phyloP scores from a whole-genome alignment of 108 stramenopile species.

The Skeletonema grethae region DNA sequence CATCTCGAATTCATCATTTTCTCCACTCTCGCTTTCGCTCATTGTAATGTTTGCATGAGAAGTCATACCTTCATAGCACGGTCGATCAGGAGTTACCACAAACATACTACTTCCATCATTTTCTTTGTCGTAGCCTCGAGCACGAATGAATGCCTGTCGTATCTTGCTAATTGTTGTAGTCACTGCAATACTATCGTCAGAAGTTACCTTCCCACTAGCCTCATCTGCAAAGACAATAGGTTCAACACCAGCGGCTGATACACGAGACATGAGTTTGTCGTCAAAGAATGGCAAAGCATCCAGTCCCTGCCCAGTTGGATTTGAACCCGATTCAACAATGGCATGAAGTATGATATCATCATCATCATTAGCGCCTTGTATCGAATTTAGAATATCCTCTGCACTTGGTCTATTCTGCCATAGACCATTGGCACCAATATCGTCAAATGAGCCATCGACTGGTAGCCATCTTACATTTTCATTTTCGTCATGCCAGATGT shows the following conservation, averaged over 20 bases:
- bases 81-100: slow-evolving; percentile 21
- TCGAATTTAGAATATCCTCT: slow-evolving; percentile 29
- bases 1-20: slow-evolving; percentile 14
- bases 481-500: slow-evolving; percentile 62
- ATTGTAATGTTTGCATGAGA: background rate
- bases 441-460: slow-evolving; percentile 57
- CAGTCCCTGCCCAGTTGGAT: slow-evolving; percentile 42
- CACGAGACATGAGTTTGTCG: slow-evolving; percentile 26
- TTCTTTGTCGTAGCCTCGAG: background rate
- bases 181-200: slow-evolving; percentile 23
- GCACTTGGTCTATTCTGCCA: slow-evolving; percentile 53
- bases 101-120: slow-evolving; percentile 8
- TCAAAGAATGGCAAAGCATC: slow-evolving; percentile 49
- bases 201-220: slow-evolving; percentile 14
- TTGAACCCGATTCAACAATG: slow-evolving; percentile 48
- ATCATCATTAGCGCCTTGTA: slow-evolving; percentile 1
- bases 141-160: background rate
- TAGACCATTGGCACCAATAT: slow-evolving; percentile 53
- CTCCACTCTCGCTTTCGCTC: background rate
- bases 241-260: slow-evolving; percentile 48
- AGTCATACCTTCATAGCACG: slow-evolving; percentile 34
- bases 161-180: slow-evolving; percentile 7
- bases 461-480: slow-evolving; percentile 55
- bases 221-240: slow-evolving; percentile 59
- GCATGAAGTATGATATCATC: slow-evolving; percentile 36